Evolutionary conservation across 2,329 filamentous ascomycete genomes (phyloP).

Genomic region (Fusarium haematococcum): DNA sequence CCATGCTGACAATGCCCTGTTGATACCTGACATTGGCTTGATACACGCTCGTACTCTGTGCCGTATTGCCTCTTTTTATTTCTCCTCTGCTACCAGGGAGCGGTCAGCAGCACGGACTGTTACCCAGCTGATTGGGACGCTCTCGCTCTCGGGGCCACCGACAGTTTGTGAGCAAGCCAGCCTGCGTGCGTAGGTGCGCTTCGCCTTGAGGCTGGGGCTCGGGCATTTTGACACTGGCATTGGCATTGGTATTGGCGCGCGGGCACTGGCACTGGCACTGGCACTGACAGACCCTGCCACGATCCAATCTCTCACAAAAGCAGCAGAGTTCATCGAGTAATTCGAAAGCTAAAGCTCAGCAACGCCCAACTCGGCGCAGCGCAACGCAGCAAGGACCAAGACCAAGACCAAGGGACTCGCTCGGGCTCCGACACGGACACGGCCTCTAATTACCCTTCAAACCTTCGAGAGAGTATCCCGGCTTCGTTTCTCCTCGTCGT

Average conservation of each 20-base stretch:
- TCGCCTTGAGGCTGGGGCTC: constrained; percentile 26
- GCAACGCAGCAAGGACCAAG: constrained; percentile 21
- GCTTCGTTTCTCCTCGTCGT: neutral
- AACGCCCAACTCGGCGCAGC: constrained; percentile 12
- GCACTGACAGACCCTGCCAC: constrained; percentile 18
- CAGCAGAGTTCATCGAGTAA: constrained; percentile 18
- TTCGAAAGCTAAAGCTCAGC: constrained; percentile 25
- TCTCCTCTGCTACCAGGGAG: constrained; percentile 2
- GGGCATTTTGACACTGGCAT: constrained; percentile 30
- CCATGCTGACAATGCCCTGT: constrained; percentile 14
- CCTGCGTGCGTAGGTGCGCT: constrained; percentile 5
- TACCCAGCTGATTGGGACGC: constrained; percentile 36
- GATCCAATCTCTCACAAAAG: constrained; percentile 6
- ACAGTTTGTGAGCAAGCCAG: constrained; percentile 24
- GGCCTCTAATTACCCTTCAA: constrained; percentile 15
- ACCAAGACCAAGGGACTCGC: constrained; percentile 10
- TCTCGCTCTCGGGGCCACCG: constrained; percentile 31
- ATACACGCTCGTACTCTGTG: constrained; percentile 1
- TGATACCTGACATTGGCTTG: constrained; percentile 21
- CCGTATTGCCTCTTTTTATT: neutral
- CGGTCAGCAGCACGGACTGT: constrained; percentile 30
- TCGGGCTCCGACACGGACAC: constrained; percentile 25
- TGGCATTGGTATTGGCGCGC: neutral
- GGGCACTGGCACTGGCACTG: constrained; percentile 2
- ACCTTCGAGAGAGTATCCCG: constrained; percentile 18